phyloP scores from a whole-genome alignment of 495 filamentous ascomycete species.

The Cladorrhinum samala region DNA sequence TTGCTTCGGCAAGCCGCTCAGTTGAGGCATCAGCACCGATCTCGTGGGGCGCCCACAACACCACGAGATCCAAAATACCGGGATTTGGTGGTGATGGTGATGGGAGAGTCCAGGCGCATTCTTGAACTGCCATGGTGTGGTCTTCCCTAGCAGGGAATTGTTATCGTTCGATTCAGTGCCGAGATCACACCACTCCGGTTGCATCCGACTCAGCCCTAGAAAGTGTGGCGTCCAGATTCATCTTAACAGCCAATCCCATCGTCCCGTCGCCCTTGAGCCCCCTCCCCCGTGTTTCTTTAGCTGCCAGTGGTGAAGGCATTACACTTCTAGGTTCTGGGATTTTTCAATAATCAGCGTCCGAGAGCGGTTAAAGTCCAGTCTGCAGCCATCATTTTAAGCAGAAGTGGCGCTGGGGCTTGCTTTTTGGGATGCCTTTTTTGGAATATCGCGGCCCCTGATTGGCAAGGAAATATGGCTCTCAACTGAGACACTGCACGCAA shows the following conservation, averaged over 20 bases:
- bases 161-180: slow-evolving; percentile 4
- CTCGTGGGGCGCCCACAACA: neutral
- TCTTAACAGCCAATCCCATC: neutral
- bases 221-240: slow-evolving; percentile 1
- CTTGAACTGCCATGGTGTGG: neutral
- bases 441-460: too few relatives aligned
- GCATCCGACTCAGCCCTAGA: slow-evolving; percentile 2
- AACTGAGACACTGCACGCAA: too few relatives aligned
- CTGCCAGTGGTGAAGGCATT: neutral
- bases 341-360: too few relatives aligned
- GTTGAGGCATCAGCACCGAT: neutral
- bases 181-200: slow-evolving; percentile 7
- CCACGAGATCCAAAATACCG: neutral
- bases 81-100: neutral
- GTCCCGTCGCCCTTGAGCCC: neutral
- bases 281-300: neutral
- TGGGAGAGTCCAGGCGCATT: neutral
- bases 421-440: too few relatives aligned
- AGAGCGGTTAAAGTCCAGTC: neutral
- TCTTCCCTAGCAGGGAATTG: neutral
- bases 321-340: too few relatives aligned
- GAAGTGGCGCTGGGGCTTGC: too few relatives aligned
- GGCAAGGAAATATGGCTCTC: too few relatives aligned
- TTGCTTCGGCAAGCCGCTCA: neutral
- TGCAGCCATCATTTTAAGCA: neutral